Percentiles rank a stretch among this genome's conserved stretches.
Conservation (phyloP, 768 basidiomycete genomes). For the Imleria badia region DNA sequence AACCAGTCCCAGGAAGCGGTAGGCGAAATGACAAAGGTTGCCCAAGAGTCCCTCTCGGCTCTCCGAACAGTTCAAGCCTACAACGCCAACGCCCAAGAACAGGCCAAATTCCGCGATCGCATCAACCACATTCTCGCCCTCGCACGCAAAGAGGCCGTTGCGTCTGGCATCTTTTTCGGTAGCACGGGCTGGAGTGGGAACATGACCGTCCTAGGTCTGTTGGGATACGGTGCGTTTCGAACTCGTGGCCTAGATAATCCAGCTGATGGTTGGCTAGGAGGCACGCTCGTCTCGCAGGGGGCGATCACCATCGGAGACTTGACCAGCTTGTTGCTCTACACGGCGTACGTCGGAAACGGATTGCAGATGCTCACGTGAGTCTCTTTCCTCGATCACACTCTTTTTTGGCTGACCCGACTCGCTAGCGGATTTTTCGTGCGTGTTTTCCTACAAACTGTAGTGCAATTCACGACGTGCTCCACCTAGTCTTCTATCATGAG, state of each 20-base stretch:
- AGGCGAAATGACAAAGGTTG: conserved; percentile 90
- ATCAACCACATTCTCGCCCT: conserved; percentile 68
- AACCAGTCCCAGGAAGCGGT: conserved; percentile 92
- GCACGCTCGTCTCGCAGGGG: conserved; percentile 84
- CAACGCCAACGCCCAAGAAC: conserved; percentile 80
- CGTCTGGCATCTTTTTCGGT: conserved; percentile 92
- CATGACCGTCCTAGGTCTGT: conserved; percentile 79
- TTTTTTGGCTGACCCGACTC: background rate
- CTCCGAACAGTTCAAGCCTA: conserved; percentile 89
- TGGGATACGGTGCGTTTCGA: conserved; percentile 76
- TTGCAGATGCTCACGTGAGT: conserved; percentile 76
- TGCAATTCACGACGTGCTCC: background rate
- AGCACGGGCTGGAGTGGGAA: conserved; percentile 93
- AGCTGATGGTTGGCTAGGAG: conserved; percentile 50
- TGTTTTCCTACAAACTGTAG: conserved; percentile 1
- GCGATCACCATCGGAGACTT: conserved; percentile 91
- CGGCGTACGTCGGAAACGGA: conserved; percentile 83
- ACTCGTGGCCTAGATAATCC: background rate
- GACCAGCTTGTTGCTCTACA: conserved; percentile 87
- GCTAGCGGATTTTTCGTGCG: conserved; percentile 41
- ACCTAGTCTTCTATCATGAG: conserved; percentile 90
- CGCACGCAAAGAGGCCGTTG: conserved; percentile 83
- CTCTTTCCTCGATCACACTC: background rate
- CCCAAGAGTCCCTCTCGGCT: conserved; percentile 86
- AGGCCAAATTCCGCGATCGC: conserved; percentile 67